Evolutionary conservation across 257 asterid genomes (phyloP).

Genomic region (Hygrophila difformis): DNA sequence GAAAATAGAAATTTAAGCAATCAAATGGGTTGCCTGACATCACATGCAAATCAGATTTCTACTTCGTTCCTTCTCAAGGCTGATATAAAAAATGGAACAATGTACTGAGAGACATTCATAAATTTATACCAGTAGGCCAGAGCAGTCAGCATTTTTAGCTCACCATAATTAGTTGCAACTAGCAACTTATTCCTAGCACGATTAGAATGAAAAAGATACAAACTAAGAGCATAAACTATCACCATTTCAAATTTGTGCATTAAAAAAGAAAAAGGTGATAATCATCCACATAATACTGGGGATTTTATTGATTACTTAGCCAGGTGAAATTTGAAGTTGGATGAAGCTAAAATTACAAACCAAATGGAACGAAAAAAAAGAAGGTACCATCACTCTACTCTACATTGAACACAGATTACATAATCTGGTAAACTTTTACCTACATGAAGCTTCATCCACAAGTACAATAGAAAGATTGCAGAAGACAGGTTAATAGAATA

Average conservation of each 20-base stretch:
- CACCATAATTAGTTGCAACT: constrained; percentile 5
- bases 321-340: background rate
- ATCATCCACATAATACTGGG: too few relatives aligned
- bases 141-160: too few relatives aligned
- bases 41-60: background rate
- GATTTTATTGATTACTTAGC: too few relatives aligned
- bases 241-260: background rate
- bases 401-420: background rate
- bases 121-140: background rate
- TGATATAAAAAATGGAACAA: background rate
- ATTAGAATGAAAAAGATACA: background rate
- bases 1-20: constrained; percentile 5
- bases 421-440: background rate
- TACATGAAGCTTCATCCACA: constrained; percentile 9
- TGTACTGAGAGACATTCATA: background rate
- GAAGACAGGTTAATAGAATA: background rate
- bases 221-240: background rate
- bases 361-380: too few relatives aligned
- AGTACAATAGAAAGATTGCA: too few relatives aligned
- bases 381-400: background rate
- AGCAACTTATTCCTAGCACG: background rate
- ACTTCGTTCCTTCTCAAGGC: background rate
- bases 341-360: constrained; percentile 2
- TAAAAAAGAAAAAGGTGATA: background rate
- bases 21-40: background rate